Conservation (phyloP, 169 alveolate species). For the Plasmodium adleri region DNA sequence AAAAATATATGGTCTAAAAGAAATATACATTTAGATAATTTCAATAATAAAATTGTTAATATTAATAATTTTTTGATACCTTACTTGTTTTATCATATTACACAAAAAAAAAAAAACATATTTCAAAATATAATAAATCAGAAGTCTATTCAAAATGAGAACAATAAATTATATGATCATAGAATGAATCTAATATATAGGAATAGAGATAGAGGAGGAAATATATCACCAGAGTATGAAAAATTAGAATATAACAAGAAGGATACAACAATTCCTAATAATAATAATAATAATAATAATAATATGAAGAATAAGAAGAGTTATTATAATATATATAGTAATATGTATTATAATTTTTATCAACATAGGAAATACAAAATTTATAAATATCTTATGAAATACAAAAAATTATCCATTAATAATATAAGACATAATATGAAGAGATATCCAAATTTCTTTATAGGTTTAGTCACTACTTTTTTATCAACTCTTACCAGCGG, state of each 20-base stretch:
- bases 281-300: not conserved
- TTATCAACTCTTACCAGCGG: constrained; percentile 55
- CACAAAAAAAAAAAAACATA: not conserved
- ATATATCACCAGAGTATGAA: not conserved
- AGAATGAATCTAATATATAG: no score
- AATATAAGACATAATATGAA: not conserved
- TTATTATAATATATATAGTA: not conserved
- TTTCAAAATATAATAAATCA: not conserved
- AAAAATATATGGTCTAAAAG: not conserved
- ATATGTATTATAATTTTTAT: not conserved
- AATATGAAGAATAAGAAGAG: not conserved
- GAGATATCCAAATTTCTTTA: constrained; percentile 13
- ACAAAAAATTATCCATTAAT: not conserved
- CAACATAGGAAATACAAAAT: not conserved
- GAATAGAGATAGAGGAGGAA: no score
- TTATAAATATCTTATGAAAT: not conserved
- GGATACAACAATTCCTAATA: not conserved
- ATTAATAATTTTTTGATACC: not conserved
- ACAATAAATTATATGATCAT: not conserved
- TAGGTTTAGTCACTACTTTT: constrained; percentile 48
- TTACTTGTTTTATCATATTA: not conserved
- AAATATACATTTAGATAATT: not conserved
- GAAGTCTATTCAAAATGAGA: not conserved
- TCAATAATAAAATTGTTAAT: not conserved
- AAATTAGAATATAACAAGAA: not conserved